Base-by-base conservation (phyloP, 2,329 filamentous ascomycete species). In the Colletotrichum karsti region DNA sequence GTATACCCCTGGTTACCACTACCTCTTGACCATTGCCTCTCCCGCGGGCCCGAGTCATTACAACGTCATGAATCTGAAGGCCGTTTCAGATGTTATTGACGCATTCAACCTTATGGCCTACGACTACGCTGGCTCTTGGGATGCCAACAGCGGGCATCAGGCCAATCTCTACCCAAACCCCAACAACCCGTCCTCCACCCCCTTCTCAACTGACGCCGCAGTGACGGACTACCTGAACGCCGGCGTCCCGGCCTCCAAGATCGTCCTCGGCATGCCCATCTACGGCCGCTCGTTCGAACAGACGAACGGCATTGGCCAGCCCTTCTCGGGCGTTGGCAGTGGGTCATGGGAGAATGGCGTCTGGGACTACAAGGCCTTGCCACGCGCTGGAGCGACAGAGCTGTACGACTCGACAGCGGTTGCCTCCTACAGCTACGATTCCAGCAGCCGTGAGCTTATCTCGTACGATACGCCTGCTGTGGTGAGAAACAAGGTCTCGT, bases 311-410 rank as follows among this genome's bases (percentile, higher is more conserved):
- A 85, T 91, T 1, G 93, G 93, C 8, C 78, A 86, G 69, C 64
- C 85, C 0, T 96, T 85, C 79, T 84, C 74, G 3, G 92, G 92
- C 18, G 79, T 91, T 22, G 93, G 92, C 2, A 76, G 80, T 13
- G 93, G 92, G 0, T 90, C 84, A 59, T 95, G 90, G 89, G 93
- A 96, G 79, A 81, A 84, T 18, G 92, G 92, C 0, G 83, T 94
- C 3, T 95, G 91, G 88, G 93, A 97, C 76, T 96, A 92, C 84
- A 96, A 95, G 81, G 91, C 79, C 0, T 85, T 97, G 2, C 93
- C 93, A 0, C 84, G 84, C 28, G 74, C 85, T 0, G 90, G 89
- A 1, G 88, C 90, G 0, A 79, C 80, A 2, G 88, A 91, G 73
- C 70, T 82, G 46, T 85, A 87, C 60, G 91, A 95, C 74, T 66